A percentile compares a stretch with the other conserved stretches of the same genome.
phyloP scores from a whole-genome alignment of 345 rosid genomes.

The Kandelia obovata region DNA sequence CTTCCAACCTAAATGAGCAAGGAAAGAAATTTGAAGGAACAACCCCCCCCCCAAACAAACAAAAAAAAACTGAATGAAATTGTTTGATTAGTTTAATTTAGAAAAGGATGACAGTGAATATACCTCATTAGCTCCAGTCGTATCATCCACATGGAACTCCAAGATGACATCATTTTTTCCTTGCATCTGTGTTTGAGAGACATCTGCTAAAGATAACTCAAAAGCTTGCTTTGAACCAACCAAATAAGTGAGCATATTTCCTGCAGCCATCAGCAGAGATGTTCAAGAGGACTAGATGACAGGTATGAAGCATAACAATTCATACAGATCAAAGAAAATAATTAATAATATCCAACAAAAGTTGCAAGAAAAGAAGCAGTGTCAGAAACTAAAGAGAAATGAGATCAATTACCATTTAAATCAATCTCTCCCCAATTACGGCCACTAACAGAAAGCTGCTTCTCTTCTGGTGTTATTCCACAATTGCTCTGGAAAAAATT shows the following conservation, averaged over 20 bases:
- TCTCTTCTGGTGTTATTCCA: slow-evolving; percentile 74
- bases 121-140: slow-evolving; percentile 97
- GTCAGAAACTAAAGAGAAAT: not conserved
- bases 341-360: not conserved
- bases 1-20: not conserved
- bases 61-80: too few species aligned
- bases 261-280: slow-evolving; percentile 34
- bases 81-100: not conserved
- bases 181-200: slow-evolving; percentile 83
- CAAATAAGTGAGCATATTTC: slow-evolving; percentile 75
- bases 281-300: not conserved
- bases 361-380: not conserved
- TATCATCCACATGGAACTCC: slow-evolving; percentile 98
- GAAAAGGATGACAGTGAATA: not conserved
- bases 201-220: slow-evolving; percentile 90
- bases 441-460: slow-evolving; percentile 87
- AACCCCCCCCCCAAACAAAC: too few species aligned
- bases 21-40: not conserved
- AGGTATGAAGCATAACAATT: not conserved
- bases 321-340: not conserved
- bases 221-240: slow-evolving; percentile 90
- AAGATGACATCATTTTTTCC: slow-evolving; percentile 88
- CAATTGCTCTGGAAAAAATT: slow-evolving; percentile 68
- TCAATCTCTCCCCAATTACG: slow-evolving; percentile 98
- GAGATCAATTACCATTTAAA: slow-evolving; percentile 58